Percentiles rank a stretch among this genome's conserved stretches.
phyloP scores from a whole-genome alignment of 2,329 filamentous ascomycete species.

The Talaromyces sp. region DNA sequence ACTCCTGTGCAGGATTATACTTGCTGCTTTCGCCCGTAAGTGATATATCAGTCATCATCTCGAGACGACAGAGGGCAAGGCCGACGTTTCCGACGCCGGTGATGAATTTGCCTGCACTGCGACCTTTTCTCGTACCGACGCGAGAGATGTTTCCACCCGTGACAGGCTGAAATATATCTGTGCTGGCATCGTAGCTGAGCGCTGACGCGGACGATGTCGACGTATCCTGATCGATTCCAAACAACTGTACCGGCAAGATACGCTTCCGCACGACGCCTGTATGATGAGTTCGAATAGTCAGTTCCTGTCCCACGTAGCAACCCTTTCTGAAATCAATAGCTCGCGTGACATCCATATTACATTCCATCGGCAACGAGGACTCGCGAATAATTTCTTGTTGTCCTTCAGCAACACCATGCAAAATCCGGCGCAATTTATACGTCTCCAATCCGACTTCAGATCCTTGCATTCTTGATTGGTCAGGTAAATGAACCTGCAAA shows the following conservation, averaged over 20 bases:
- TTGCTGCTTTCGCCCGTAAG: conserved; percentile 64
- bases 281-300: conserved; percentile 93
- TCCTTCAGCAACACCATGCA: conserved; percentile 80
- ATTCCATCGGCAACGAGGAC: conserved; percentile 76
- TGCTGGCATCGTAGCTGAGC: conserved; percentile 35
- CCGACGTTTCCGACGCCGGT: conserved; percentile 78
- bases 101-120: conserved; percentile 78
- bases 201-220: conserved; percentile 32
- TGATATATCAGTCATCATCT: conserved; percentile 80
- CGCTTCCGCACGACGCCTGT: conserved; percentile 90
- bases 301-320: conserved; percentile 93
- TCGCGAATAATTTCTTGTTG: conserved; percentile 70
- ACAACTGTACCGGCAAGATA: conserved; percentile 75
- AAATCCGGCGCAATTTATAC: conserved; percentile 74
- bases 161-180: conserved; percentile 30
- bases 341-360: conserved; percentile 79
- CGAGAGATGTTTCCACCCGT: conserved; percentile 53
- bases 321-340: conserved; percentile 93
- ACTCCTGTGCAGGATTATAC: conserved; percentile 60
- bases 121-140: conserved; percentile 50
- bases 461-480: conserved; percentile 40
- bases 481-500: conserved; percentile 30
- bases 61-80: conserved; percentile 78
- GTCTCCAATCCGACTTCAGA: conserved; percentile 51
- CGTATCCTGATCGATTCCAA: conserved; percentile 47